Base-by-base conservation (phyloP, 352 stramenopile genomes). In the Phytophthora europaea region DNA sequence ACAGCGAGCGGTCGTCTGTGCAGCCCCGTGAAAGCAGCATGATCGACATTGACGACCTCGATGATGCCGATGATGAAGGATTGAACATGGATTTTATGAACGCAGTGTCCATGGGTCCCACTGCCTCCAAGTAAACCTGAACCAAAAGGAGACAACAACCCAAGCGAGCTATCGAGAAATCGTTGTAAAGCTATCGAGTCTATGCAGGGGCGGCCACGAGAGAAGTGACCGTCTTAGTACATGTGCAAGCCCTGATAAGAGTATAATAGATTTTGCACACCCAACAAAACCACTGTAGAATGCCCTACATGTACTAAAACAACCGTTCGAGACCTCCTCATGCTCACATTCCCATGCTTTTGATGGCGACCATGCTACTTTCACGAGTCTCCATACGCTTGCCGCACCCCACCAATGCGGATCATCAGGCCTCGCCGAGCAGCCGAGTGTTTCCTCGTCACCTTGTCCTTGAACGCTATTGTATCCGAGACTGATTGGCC, bases 81-180 rank as follows among this genome's bases (percentile, higher is more conserved):
- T 73, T 96, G 56, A 94, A 96, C 82, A 81, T 96, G 79, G 87
- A 94, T 78, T 96, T 96, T 70, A 78, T 96, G 73, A 80, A 80
- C 50, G 82, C 64, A 40, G 70, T 88, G 26, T 78, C 67, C 22
- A 55, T 84, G 43, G 75, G 70, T 15, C 23, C 67, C 36, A 72
- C 33, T 23, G 8, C 66, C 7, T 56, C 78, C 31, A 67, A 78
- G 40, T 76, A 72, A 76, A 40, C 22, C 31, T 38, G 48, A 56
- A 20, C 45, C 6, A 7, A 23, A 54, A 40, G 26, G 20, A 62
- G 53, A 38, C 56, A 67, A 48, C 61, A 26, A 26, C 23, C 53
- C 20, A 48, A 64, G 45, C 31, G 57, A 15, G 33, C 22, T 23
- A 2, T 52, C 45, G 33, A 31, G 18, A 34, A 18, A 13, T 51